phyloP scores from a whole-genome alignment of 257 asterid genomes.

The Cynanchum wilfordii region DNA sequence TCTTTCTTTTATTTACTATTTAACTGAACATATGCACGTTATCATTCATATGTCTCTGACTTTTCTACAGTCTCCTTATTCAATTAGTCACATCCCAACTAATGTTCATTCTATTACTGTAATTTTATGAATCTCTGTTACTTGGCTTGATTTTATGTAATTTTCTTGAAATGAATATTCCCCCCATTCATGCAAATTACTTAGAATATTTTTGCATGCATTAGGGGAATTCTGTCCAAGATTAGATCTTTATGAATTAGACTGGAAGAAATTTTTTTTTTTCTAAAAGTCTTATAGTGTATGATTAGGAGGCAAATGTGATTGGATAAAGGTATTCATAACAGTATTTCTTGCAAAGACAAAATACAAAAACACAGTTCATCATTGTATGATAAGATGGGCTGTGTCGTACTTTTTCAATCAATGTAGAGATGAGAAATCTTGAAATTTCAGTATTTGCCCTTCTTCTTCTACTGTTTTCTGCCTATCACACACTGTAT shows the following conservation, averaged over 20 bases:
- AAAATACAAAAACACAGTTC: not conserved
- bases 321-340: not conserved
- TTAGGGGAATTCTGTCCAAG: not conserved
- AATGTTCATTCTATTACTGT: not conserved
- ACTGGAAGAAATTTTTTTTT: not conserved
- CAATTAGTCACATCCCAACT: not conserved
- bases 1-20: not conserved
- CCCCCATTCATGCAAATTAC: not conserved
- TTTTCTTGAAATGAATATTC: not conserved
- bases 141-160: conserved; percentile 5
- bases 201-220: not conserved
- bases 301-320: not conserved
- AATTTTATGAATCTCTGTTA: not conserved
- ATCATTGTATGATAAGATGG: conserved; percentile 3
- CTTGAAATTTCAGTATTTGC: not conserved
- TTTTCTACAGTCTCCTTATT: conserved; percentile 9
- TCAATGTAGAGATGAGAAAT: not conserved
- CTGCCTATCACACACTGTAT: not conserved
- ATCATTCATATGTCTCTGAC: conserved; percentile 1
- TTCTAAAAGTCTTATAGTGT: not conserved
- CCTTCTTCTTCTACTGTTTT: not conserved
- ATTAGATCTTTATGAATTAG: not conserved
- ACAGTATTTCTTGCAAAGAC: not conserved
- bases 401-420: not conserved
- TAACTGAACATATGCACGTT: conserved; percentile 25